phyloP scores from a whole-genome alignment of 768 basidiomycete species.

The Boletus sp. region DNA sequence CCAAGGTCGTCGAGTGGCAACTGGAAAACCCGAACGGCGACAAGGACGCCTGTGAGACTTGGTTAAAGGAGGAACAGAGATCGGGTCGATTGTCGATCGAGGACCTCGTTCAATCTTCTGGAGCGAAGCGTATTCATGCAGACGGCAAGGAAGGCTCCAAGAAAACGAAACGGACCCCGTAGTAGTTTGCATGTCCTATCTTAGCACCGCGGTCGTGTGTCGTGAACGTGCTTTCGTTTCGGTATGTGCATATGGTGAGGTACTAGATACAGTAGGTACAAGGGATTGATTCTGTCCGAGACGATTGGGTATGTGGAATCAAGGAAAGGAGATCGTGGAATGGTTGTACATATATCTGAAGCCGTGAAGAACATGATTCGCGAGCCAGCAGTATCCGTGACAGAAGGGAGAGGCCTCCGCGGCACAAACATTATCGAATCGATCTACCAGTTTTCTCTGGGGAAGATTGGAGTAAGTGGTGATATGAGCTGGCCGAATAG shows the following conservation, averaged over 20 bases:
- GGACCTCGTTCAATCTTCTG: slow-evolving; percentile 21
- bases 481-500: slow-evolving; percentile 32
- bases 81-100: slow-evolving; percentile 44
- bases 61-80: slow-evolving; percentile 59
- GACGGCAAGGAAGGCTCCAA: slow-evolving; percentile 24
- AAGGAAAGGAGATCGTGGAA: neutral
- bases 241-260: neutral
- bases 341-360: slow-evolving; percentile 5
- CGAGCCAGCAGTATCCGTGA: no score
- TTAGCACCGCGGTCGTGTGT: neutral
- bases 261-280: slow-evolving; percentile 25
- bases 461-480: slow-evolving; percentile 17
- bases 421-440: neutral
- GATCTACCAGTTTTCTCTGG: slow-evolving; percentile 16
- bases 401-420: neutral
- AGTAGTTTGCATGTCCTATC: neutral
- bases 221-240: slow-evolving; percentile 5
- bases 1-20: slow-evolving; percentile 82
- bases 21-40: slow-evolving; percentile 68
- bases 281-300: slow-evolving; percentile 6
- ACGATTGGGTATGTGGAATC: slow-evolving; percentile 5
- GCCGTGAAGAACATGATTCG: neutral
- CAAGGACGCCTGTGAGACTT: slow-evolving; percentile 64
- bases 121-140: slow-evolving; percentile 27
- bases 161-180: slow-evolving; percentile 29